A percentile compares a stretch with the other conserved stretches of the same genome.
phyloP scores from a whole-genome alignment of 495 filamentous ascomycete genomes.

The Annulohypoxylon maeteangense region DNA sequence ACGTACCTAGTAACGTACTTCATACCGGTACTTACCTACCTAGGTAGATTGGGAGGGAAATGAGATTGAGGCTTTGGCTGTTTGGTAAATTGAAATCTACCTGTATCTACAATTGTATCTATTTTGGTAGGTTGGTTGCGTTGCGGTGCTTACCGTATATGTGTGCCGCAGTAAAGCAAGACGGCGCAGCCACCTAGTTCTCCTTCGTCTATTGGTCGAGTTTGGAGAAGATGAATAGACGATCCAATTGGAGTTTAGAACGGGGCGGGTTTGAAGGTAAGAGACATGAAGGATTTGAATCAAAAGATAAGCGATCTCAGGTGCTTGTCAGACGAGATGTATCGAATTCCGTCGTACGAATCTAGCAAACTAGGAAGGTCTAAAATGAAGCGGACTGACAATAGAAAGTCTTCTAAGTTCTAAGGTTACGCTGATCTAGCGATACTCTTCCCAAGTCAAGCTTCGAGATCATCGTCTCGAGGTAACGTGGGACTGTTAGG shows the following conservation, averaged over 20 bases:
- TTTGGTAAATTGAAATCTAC: background rate
- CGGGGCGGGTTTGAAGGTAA: background rate
- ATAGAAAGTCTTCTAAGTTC: too few relatives aligned
- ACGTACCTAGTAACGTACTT: background rate
- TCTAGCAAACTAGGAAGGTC: background rate
- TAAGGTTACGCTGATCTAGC: background rate
- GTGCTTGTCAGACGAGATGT: background rate
- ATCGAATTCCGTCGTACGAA: background rate
- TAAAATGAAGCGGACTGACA: background rate
- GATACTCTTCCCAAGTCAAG: background rate
- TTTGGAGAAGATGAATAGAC: background rate
- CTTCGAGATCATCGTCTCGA: background rate
- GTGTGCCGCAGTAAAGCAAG: background rate
- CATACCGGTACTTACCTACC: too few relatives aligned
- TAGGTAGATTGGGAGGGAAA: slow-evolving; percentile 9
- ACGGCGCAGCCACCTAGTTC: slow-evolving; percentile 6
- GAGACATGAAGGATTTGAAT: background rate
- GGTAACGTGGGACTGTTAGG: slow-evolving; percentile 1
- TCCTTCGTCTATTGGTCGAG: background rate
- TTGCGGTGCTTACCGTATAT: background rate
- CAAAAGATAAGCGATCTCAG: background rate
- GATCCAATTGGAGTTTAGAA: background rate
- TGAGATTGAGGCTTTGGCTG: slow-evolving; percentile 17
- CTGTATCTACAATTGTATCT: background rate
- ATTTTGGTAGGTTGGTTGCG: slow-evolving; percentile 7